These are phyloP conservation scores for Citrus maxima DNA, from an alignment of 345 rosid species.

Conservation along the genomic window DNA sequence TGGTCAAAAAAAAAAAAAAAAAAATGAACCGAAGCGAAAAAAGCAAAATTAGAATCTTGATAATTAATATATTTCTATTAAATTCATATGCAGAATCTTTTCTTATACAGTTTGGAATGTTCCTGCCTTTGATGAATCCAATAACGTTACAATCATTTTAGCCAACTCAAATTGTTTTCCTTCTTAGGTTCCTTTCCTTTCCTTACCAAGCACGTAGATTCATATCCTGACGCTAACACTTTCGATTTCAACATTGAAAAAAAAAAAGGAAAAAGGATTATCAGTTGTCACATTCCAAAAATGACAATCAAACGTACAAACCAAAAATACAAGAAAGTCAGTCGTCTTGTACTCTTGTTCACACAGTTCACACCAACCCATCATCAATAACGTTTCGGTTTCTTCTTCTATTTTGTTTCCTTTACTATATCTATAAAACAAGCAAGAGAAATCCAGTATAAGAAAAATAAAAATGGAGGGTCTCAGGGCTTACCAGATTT, in stretches of 20 bases:
- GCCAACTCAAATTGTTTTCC: neutral
- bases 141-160: neutral
- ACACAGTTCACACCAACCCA: neutral
- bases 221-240: neutral
- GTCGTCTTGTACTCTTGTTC: neutral
- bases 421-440: neutral
- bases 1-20: too few species aligned
- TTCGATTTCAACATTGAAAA: neutral
- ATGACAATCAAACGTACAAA: neutral
- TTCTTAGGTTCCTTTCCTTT: neutral
- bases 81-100: neutral
- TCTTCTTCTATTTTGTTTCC: neutral
- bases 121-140: neutral
- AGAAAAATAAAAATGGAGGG: constrained; percentile 7
- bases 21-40: neutral
- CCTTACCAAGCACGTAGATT: constrained; percentile 4
- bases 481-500: constrained; percentile 4
- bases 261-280: too few species aligned
- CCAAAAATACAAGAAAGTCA: too few species aligned
- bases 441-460: neutral
- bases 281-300: neutral
- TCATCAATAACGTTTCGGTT: neutral
- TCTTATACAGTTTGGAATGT: neutral
- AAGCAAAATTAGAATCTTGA: neutral
- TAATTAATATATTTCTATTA: neutral